Evolutionary conservation across 495 filamentous ascomycete genomes (phyloP), one percentile per base, ranked within the genome.

Genomic region (Penicillium salamii): DNA sequence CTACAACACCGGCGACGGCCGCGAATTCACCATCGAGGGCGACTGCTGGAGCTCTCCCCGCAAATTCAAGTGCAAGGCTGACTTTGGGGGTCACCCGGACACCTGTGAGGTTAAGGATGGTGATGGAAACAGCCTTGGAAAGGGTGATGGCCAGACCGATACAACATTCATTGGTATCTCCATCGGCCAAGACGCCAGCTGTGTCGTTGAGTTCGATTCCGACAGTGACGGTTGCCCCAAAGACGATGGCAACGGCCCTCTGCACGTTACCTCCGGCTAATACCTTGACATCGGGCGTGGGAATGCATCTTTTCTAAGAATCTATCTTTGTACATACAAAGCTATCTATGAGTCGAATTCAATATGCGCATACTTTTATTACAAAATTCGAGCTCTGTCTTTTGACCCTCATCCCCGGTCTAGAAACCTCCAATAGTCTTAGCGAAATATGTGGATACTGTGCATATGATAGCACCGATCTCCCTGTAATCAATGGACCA

Each of bases 1-100:
- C 28, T 58, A 58, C 38, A 58, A 54, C 42, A 54, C 47, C 8
- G 55, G 24, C n/a, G 52, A 44, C 7, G 51, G 51, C 42, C 55
- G 55, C 17, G 48, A 49, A 18, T 58, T 54, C 19, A 58, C 55
- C 15, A 58, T 58, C n/a, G 55, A 58, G 43, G 55, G 55, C 6
- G 55, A 54, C 34, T 58, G 55, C 38, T 58, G 55, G 55, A 35
- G 24, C 20, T 43, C 38, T n/a, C 51, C 55, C 1, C 55, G 55
- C 47, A 54, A 38, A 13, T 58, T 58, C 43, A 37, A 54, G 21
- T 58, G 55, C 43, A 34, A 40, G 34, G 15, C 47, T 14, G 47
- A 58, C 17, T 58, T 58, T 11, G 55, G 1, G 8, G 55, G 55
- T 7, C 55, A 54, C 29, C 52, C 55, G 48, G 47, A 58, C 3